Base-by-base conservation (phyloP, 208 protist genomes). In the Trypanosoma lewisi region DNA sequence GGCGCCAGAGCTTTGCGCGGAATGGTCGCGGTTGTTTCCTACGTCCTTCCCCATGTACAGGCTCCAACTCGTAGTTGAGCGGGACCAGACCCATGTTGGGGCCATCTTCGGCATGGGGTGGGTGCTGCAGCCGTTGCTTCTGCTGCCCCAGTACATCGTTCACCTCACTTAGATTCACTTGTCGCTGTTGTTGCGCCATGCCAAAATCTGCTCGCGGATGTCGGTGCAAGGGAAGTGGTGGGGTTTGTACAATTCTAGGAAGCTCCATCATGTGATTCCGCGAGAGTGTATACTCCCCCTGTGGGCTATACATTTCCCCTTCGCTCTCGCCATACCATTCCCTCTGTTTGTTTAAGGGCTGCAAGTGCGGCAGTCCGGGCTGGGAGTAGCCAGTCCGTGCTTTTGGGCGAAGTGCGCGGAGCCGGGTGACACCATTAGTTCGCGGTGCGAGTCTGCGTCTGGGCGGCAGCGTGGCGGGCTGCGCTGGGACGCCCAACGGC, bases 141-240 rank as follows among this genome's bases (percentile, higher is more conserved):
- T 78, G 76, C 49, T 58, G 41, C 0, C 75, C 75, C 8, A 86
- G 37, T 53, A 80, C 80, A 17, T 71, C 65, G 52, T 78, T 70
- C 16, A 80, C 65, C 45, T 77, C 77, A 11, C 67, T 65, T 7
- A 86, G 63, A 54, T 86, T 80, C 50, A 83, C 65, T 14, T 72
- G 75, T 25, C 76, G 80, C 39, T 70, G 56, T 14, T 39, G 39
- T 44, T 57, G 30, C 76, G 66, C 4, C 58, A 67, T 17, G 63
- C 55, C 45, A 64, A 77, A 58, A 68, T 67, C 7, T 50, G 34
- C 16, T 57, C 60, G 21, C 64, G 52, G 28, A 34, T 28, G 47
- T n/a, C 66, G 47, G 6, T 4, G 42, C 42, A 21, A 21, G 9
- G 42, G 4, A 48, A 4, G 17, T 4, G n/a, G 4, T 7, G 42